These are phyloP conservation scores for Sporothrix pseudoabietina DNA, from an alignment of 2,329 filamentous ascomycete genomes.

Conservation along the genomic window DNA sequence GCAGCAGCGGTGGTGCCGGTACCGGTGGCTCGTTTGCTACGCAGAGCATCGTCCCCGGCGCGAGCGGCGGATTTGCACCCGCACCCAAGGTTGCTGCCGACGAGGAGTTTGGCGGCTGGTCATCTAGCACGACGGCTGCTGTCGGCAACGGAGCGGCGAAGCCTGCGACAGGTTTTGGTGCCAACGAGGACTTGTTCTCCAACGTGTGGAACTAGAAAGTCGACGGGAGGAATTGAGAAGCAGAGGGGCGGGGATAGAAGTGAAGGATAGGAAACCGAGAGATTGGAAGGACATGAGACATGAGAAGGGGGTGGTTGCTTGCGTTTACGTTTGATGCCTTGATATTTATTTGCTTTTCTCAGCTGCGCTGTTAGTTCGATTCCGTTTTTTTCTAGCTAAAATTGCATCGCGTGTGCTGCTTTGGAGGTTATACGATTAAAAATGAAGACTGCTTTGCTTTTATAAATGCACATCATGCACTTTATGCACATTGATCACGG, in stretches of 20 bases:
- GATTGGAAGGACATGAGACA: neutral
- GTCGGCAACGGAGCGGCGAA: conserved; percentile 50
- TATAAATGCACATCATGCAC: neutral
- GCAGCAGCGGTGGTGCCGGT: conserved; percentile 31
- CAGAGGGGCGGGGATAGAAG: too few species aligned
- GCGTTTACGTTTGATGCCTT: neutral
- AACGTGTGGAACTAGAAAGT: conserved; percentile 84
- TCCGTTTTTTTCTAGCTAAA: neutral
- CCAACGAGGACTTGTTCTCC: conserved; percentile 84
- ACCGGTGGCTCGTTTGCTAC: conserved; percentile 52
- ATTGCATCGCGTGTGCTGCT: neutral
- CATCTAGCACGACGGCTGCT: conserved; percentile 63
- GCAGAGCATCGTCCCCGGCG: conserved; percentile 63
- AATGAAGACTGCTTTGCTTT: conserved; percentile 12
- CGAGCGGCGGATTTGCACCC: conserved; percentile 65
- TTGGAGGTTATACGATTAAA: neutral
- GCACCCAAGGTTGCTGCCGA: conserved; percentile 77
- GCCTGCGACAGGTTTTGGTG: conserved; percentile 60
- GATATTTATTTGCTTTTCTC: neutral
- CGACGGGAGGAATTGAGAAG: neutral
- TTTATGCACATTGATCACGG: neutral
- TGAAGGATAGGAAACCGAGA: conserved; percentile 3
- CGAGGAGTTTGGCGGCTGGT: conserved; percentile 96
- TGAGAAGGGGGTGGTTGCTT: neutral
- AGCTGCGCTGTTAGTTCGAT: neutral